These are phyloP conservation scores for Nannochloropsis gaditana DNA, from an alignment of 108 stramenopile genomes.

Conservation along the genomic window DNA sequence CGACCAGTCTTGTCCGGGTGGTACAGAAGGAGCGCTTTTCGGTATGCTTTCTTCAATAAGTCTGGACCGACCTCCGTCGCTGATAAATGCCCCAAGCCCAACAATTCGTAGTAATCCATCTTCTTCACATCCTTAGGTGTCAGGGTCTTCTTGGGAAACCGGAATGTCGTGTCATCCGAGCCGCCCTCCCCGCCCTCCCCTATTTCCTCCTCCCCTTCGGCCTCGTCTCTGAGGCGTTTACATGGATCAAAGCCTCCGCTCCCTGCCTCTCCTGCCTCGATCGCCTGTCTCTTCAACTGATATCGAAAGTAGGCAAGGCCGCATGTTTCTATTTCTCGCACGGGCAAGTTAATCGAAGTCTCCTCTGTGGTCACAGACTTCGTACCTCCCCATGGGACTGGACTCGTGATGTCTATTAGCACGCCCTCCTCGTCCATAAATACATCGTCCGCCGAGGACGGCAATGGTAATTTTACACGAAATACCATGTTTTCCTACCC, in stretches of 20 bases:
- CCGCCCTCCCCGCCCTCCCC: neutral
- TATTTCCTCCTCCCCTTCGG: neutral
- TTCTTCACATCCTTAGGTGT: constrained; percentile 36
- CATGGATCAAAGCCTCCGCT: neutral
- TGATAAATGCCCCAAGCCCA: constrained; percentile 38
- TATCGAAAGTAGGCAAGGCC: constrained; percentile 14
- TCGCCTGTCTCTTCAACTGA: constrained; percentile 1
- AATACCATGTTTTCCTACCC: too few species aligned
- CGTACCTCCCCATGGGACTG: neutral
- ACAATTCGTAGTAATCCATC: constrained; percentile 37
- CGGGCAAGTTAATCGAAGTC: neutral
- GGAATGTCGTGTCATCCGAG: neutral
- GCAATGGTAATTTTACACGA: neutral
- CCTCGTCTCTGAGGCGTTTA: neutral
- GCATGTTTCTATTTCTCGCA: constrained; percentile 11
- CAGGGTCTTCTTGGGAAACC: constrained; percentile 19
- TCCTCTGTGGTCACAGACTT: too few species aligned
- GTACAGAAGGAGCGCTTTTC: constrained; percentile 55
- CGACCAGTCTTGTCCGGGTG: constrained; percentile 53
- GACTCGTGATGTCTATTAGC: neutral
- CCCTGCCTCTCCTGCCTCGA: neutral
- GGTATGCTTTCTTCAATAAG: constrained; percentile 53
- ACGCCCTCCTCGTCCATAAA: neutral
- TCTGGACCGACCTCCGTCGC: constrained; percentile 40
- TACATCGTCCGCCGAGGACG: neutral